Percentiles rank a stretch among this genome's conserved stretches.
Conservation (phyloP, 140 eudicot genomes). For the Bidens hawaiensis region DNA sequence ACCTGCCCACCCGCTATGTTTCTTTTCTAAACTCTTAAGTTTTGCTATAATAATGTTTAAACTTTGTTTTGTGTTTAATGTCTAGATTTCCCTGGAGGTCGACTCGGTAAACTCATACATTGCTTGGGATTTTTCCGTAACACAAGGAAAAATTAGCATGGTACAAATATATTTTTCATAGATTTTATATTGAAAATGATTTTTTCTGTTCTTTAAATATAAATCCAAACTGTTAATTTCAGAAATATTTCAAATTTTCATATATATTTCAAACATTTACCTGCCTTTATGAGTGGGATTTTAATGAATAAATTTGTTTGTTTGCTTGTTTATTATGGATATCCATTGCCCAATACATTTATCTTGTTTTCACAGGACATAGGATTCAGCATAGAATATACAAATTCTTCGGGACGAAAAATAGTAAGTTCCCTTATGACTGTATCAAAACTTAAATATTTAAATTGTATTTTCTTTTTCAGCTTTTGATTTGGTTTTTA, state of each 20-base stretch:
- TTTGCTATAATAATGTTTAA: neutral
- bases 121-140: constrained; percentile 95
- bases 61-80: neutral
- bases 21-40: neutral
- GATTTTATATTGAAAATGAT: neutral
- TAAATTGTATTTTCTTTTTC: neutral
- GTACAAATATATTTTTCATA: constrained; percentile 34
- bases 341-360: neutral
- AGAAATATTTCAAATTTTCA: too few relatives aligned
- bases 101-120: constrained; percentile 84
- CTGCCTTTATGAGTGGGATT: too few relatives aligned
- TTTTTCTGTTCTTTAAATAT: too few relatives aligned
- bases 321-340: neutral
- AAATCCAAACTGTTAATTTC: neutral
- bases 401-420: constrained; percentile 56
- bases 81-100: constrained; percentile 60
- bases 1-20: neutral
- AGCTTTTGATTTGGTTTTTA: constrained; percentile 14
- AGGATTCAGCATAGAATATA: constrained; percentile 86
- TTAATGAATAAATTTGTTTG: too few relatives aligned
- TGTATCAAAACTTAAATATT: neutral
- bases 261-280: too few relatives aligned
- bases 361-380: constrained; percentile 53
- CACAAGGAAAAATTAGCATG: constrained; percentile 67
- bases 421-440: constrained; percentile 39